Base-by-base conservation (phyloP, 1,139 yeast species). In the Zhuliangozyma parablackwelliae region DNA sequence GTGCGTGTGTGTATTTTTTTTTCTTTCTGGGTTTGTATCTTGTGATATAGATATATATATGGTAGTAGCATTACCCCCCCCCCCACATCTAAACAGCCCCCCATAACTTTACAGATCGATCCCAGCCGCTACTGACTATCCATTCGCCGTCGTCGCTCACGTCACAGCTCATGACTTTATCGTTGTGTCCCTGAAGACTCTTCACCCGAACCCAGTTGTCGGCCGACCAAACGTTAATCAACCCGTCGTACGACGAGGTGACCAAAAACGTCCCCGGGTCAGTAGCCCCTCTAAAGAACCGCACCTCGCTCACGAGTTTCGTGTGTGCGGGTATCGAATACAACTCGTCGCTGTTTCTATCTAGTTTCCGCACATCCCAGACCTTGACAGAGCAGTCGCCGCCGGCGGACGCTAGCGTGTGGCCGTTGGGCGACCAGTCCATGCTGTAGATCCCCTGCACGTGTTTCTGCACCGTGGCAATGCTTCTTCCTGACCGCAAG, bases 91-190 rank as follows among this genome's bases (percentile, higher is more conserved):
- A 23, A 3, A 23, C 24, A 23, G 5, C 6, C 24, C 7, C 6
- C 87, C 89, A 86, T 31, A 82, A 38, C 51, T 82, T 84, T 3
- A 86, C 70, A 16, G 85, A 69, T 43, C 94, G 71, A 56, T 88
- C 96, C 95, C 95, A 88, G 16, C 96, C 92, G 40, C 88, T 73
- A 43, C 85, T 77, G 2, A 78, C 72, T 1, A 88, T 60, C 31
- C 48, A 52, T 10, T 56, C 46, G 7, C 72, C 70, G 34, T 69
- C 65, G 1, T 57, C 51, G 25, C 70, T 54, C 1, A 82, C 55
- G 54, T 86, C 95, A 41, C 85, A 75, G 38, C 82, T 68, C 81
- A 88, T 77, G 6, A 86, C 80, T 53, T 82, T 83, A 47, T 85
- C 96, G 11, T 72, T 68, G 40, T 80, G 82, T 0, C 86, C 90